Evolutionary conservation across 768 basidiomycete species (phyloP).

Genomic region (Cubamyces sp.): DNA sequence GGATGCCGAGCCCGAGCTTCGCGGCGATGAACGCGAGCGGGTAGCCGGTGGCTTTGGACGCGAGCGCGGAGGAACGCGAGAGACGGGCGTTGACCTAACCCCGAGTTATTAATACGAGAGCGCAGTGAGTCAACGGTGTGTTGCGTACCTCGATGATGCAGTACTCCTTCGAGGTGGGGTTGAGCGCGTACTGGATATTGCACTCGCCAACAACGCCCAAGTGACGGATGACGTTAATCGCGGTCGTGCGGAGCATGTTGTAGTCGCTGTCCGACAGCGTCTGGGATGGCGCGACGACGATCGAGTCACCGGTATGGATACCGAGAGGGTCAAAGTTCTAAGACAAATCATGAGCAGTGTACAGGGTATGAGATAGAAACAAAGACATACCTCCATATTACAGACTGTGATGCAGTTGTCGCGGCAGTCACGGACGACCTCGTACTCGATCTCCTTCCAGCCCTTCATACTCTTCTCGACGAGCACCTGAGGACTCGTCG

Average conservation of each 20-base stretch:
- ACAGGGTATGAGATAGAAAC: neutral
- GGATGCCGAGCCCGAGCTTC: constrained; percentile 95
- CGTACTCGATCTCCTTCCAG: constrained; percentile 99
- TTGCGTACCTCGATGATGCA: constrained; percentile 90
- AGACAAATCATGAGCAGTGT: neutral
- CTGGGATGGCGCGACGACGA: constrained; percentile 97
- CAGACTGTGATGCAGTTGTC: constrained; percentile 99
- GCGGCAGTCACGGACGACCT: constrained; percentile 95
- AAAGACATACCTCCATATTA: constrained; percentile 94
- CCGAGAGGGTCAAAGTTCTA: constrained; percentile 99
- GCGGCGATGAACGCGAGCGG: constrained; percentile 98
- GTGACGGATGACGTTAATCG: constrained; percentile 98
- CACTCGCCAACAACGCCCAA: constrained; percentile 98
- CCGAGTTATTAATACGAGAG: neutral
- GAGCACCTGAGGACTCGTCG: constrained; percentile 97
- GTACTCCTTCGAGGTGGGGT: constrained; percentile 93
- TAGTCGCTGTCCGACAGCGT: constrained; percentile 99
- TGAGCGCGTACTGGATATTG: constrained; percentile 98
- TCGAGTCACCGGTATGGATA: constrained; percentile 98
- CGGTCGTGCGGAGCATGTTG: constrained; percentile 98
- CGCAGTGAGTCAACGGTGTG: neutral
- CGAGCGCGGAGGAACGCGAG: constrained; percentile 95
- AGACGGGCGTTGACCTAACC: constrained; percentile 90
- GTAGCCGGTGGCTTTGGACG: constrained; percentile 98
- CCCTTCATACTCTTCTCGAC: constrained; percentile 99